Base-by-base conservation (phyloP, 1,284 basidiomycete genomes). In the Schizophyllum amplum region DNA sequence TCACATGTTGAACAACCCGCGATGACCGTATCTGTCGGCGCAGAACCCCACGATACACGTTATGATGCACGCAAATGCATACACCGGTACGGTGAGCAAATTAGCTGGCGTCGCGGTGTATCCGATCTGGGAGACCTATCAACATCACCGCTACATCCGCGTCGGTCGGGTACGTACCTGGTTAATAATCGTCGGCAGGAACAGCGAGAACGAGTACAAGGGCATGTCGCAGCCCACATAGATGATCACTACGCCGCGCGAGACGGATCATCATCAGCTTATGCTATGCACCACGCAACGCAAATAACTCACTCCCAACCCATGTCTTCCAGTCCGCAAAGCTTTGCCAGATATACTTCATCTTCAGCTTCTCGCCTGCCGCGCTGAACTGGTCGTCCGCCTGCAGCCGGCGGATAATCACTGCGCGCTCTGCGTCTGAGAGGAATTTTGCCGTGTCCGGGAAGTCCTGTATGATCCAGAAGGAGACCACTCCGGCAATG, bases 401-500 rank as follows among this genome's bases (percentile, higher is more conserved):
- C 68, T 89, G 84, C 33, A 90, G 74, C 21, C 87, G 74, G 20
- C 81, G 75, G 57, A 90, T 76, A 54, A 91, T 77, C 25, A 86
- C 76, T 2, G 81, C 84, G 23, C 86, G 75, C 71, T 93, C 90
- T 1, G 71, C 74, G 61, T 86, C 84, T 24, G 75, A 79, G 20
- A 92, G 75, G 73, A 90, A 90, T 63, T 79, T 87, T 49, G 89
- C 89, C 0, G 81, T 86, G 64, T 90, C 86, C 4, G 88, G 89
- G 72, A 92, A 92, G 69, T 92, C 90, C 65, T 87, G 82, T 60
- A 90, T 82, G 62, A 90, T 81, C 78, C 80, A 91, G 74, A 84
- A 91, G 4, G 87, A 87, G 3, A 74, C 63, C n/a, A 69, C 64
- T 1, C 86, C 87, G 1, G 83, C 82, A 22, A 89, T 6, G 25